Conservation (phyloP, 2,329 filamentous ascomycete genomes). For the Neopestalotiopsis clavispora region DNA sequence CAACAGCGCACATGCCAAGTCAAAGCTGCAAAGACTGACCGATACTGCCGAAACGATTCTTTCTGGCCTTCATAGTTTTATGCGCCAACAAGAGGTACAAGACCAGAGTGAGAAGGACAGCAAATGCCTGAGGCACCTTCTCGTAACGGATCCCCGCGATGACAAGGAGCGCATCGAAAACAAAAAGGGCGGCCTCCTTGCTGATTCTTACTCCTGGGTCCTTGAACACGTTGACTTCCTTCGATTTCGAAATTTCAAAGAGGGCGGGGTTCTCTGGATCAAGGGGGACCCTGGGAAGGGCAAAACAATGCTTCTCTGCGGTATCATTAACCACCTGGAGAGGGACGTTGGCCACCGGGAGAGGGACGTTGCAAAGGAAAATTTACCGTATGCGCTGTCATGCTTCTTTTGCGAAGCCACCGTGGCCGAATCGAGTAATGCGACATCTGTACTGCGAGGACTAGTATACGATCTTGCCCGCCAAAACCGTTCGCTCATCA, state of each 20-base stretch:
- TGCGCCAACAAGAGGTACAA: background rate
- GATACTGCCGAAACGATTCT: too few relatives aligned
- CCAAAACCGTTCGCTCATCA: conserved; percentile 36
- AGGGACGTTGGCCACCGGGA: too few relatives aligned
- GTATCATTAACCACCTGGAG: too few relatives aligned
- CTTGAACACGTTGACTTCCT: conserved; percentile 32
- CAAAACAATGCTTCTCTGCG: conserved; percentile 40
- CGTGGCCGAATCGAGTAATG: conserved; percentile 30
- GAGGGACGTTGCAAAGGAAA: too few relatives aligned
- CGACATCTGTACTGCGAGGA: conserved; percentile 36
- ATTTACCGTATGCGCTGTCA: too few relatives aligned
- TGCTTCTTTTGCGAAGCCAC: conserved; percentile 42
- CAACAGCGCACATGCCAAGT: background rate
- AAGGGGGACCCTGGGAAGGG: conserved; percentile 41
- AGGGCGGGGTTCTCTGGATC: conserved; percentile 29
- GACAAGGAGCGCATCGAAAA: conserved; percentile 28
- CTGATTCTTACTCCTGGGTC: conserved; percentile 39
- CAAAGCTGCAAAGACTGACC: background rate
- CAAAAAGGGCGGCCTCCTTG: conserved; percentile 30
- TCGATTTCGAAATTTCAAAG: conserved; percentile 28
- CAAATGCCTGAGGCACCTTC: conserved; percentile 22
- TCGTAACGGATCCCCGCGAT: conserved; percentile 23
- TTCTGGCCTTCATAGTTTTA: background rate
- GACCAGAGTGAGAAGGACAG: background rate
- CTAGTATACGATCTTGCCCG: conserved; percentile 35